Base-by-base conservation (phyloP, 208 protist species). In the Wallacemonas sp. region DNA sequence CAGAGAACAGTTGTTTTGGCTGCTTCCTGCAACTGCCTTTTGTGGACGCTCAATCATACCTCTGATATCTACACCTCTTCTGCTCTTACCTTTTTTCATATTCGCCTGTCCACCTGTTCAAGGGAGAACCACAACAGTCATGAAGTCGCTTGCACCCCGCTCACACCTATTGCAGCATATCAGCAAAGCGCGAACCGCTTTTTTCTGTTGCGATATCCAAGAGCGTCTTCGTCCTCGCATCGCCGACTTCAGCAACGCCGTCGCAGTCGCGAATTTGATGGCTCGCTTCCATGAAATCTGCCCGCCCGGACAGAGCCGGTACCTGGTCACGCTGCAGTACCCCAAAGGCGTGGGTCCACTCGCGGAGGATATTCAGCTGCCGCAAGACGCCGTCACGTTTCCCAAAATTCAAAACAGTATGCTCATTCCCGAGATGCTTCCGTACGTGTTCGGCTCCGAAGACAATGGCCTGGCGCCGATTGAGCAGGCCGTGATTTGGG, bases 141-240 rank as follows among this genome's bases (percentile, higher is more conserved):
- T 58, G 51, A 58, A 58, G 31, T 8, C 51, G 5, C 31, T 58
- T 19, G 51, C 51, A 6, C 14, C 51, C 4, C 51, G 51, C 22
- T 58, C 51, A 15, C 51, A 58, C 28, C 28, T 58, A 3, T 31
- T 58, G n/a, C 26, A 31, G 5, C 51, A 58, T 19, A 58, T 74
- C 51, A 21, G 17, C 12, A 26, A 58, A 31, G 55, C 44, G 46
- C 75, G 80, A n/a, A 88, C 84, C 0, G 78, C 72, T 33, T 90
- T 94, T 44, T 65, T 94, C 44, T 80, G 81, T 53, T 94, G 84
- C 51, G 77, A 87, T 62, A 77, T 84, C 41, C 87, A 89, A 70
- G 81, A 58, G 41, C 22, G 38, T 15, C 39, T 62, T 6, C 41
- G 34, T 47, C 11, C 34, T 9, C 41, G 56, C 56, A 66, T 78